These are phyloP conservation scores for Coemansia sp. DNA, from an alignment of 192 early-diverging fungal genomes.

Conservation along the genomic window DNA sequence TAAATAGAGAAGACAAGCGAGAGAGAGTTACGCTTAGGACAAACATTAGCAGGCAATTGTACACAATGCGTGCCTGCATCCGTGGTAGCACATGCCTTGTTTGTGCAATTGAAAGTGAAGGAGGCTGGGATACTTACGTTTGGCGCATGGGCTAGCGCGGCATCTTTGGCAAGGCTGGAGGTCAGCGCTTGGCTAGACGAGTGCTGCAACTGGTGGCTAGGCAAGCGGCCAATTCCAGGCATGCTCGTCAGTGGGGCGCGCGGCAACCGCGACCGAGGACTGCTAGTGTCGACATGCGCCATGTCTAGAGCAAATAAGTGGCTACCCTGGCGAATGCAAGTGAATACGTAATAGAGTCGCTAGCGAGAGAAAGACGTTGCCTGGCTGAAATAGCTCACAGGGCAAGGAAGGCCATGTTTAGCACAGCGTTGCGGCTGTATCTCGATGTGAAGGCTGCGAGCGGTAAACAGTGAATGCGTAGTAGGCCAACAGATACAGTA, in stretches of 20 bases:
- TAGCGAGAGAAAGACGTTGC: not conserved
- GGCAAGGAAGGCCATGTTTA: not conserved
- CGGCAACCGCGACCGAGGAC: constrained; percentile 24
- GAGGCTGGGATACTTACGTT: constrained; percentile 22
- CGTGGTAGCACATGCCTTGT: not conserved
- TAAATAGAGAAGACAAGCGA: constrained; percentile 6
- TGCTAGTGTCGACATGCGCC: constrained; percentile 37
- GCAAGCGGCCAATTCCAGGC: constrained; percentile 9
- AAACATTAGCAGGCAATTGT: constrained; percentile 2
- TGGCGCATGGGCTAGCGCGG: constrained; percentile 2
- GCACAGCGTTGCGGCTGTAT: not conserved
- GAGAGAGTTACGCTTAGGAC: not conserved
- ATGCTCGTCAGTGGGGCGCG: constrained; percentile 20
- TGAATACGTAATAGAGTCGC: constrained; percentile 3
- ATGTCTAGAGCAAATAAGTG: constrained; percentile 6
- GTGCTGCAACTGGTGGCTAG: constrained; percentile 21
- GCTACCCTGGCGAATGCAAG: not conserved
- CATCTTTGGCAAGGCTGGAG: constrained; percentile 22
- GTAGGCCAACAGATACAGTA: not conserved
- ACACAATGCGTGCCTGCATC: not conserved
- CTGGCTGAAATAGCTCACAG: not conserved
- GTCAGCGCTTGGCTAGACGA: constrained; percentile 13
- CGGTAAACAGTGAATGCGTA: not conserved
- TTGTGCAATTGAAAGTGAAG: not conserved
- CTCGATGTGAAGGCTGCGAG: not conserved